Evolutionary conservation across 1,284 basidiomycete species (phyloP), one percentile per base, ranked within the genome.

Genomic region (Cystobasidiaceae sp.): DNA sequence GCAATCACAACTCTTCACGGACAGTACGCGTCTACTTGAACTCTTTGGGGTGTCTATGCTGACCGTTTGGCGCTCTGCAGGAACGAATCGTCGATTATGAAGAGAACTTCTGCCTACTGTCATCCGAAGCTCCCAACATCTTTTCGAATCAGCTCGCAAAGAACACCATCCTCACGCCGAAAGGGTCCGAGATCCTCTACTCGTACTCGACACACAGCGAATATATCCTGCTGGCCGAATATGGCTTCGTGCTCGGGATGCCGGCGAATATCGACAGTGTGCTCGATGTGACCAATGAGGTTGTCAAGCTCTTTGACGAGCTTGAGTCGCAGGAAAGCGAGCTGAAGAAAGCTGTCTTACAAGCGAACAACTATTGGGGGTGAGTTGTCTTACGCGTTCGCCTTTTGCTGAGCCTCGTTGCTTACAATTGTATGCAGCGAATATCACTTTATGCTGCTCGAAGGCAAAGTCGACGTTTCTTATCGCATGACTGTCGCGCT

Each of bases 141-240:
- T 32, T 3, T 11, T 2, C 6, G 17, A 19, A 13, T 23, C 41
- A 56, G 39, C 37, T 44, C 7, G 68, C 70, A 3, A 3, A 34
- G 9, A 67, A 70, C 43, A 57, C 51, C 4, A 41, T 32, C 19
- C 37, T 43, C 43, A 1, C 51, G 70, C 0, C 19, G 21, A 11
- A 56, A 69, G 46, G 71, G 69, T 23, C 67, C 52, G 73, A 74
- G 41, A 50, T 74, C 11, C 48, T 63, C 13, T 74, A 74, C 65
- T 66, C 67, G 2, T 74, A 74, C 48, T 73, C 70, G 0, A 54
- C 70, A 2, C 68, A 70, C 49, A 56, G 64, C 17, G 71, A 74
- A 48, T 54, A 70, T 23, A 68, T 70, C 39, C 63, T 74, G 3
- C 51, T 71, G 15, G 61, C 71, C 19, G 73, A 74, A 33, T 74